Percentiles rank a stretch among this genome's conserved stretches.
Conservation (phyloP, 2,329 filamentous ascomycete genomes). For the Colletotrichum incanum region DNA sequence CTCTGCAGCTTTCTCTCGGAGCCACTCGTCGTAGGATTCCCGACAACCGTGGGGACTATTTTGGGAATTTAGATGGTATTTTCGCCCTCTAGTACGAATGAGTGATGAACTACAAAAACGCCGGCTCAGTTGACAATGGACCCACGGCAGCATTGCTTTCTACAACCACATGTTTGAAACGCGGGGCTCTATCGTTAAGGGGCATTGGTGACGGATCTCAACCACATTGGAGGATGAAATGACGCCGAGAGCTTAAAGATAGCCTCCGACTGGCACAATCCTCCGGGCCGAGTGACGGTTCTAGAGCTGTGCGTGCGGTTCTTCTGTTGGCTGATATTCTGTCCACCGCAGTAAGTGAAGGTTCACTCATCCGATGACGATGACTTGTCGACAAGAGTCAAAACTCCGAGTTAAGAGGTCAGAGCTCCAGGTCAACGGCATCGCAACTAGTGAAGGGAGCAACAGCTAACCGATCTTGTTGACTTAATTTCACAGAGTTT, state of each 20-base stretch:
- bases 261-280: not conserved
- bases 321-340: not conserved
- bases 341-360: not conserved
- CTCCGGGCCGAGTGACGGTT: not conserved
- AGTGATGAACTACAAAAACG: not conserved
- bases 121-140: not conserved
- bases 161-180: conserved; percentile 26
- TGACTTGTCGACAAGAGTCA: conserved; percentile 17
- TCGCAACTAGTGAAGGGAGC: not conserved
- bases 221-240: not conserved
- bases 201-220: not conserved
- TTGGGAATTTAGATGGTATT: not conserved
- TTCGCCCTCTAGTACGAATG: not conserved
- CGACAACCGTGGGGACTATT: not conserved
- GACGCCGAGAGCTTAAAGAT: conserved; percentile 14
- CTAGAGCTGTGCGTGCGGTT: not conserved
- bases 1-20: not conserved
- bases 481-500: conserved; percentile 11
- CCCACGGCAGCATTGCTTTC: conserved; percentile 1
- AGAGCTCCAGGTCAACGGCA: conserved; percentile 18
- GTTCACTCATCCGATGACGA: conserved; percentile 33
- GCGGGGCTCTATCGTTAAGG: conserved; percentile 8
- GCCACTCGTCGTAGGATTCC: not conserved
- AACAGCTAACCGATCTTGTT: not conserved
- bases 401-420: conserved; percentile 8